Evolutionary conservation across 352 stramenopile genomes (phyloP).

Genomic region (Globisporangium megalacanthum): DNA sequence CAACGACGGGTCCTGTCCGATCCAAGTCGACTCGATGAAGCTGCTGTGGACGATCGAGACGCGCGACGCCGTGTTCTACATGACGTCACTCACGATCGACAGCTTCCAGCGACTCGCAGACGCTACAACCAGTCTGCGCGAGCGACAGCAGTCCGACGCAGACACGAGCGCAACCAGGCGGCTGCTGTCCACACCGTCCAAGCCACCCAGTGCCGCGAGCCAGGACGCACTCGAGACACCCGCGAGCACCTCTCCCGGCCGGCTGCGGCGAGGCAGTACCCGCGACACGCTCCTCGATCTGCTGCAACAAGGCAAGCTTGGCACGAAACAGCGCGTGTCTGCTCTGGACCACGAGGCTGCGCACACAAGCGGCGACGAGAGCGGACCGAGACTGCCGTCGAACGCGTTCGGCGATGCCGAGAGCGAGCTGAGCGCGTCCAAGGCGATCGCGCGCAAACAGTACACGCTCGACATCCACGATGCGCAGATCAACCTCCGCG

Average conservation of each 20-base stretch:
- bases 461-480: constrained; percentile 78
- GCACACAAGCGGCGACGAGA: constrained; percentile 9
- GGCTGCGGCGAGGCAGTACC: constrained; percentile 31
- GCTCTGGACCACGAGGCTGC: constrained; percentile 15
- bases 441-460: constrained; percentile 48
- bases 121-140: constrained; percentile 15
- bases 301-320: constrained; percentile 71
- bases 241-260: neutral
- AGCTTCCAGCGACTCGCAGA: constrained; percentile 44
- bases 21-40: constrained; percentile 81
- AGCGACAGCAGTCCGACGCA: neutral
- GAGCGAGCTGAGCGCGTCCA: constrained; percentile 14
- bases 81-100: constrained; percentile 48
- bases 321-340: constrained; percentile 19
- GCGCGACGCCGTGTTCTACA: constrained; percentile 66
- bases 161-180: constrained; percentile 1
- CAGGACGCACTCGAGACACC: neutral
- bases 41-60: constrained; percentile 77
- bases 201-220: neutral
- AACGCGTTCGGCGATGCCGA: constrained; percentile 4
- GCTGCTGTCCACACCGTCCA: neutral
- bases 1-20: constrained; percentile 65
- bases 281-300: constrained; percentile 65
- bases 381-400: constrained; percentile 5
- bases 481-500: constrained; percentile 71